These are phyloP conservation scores for Pyrenula aspistea DNA, from an alignment of 495 filamentous ascomycete genomes.

Conservation along the genomic window DNA sequence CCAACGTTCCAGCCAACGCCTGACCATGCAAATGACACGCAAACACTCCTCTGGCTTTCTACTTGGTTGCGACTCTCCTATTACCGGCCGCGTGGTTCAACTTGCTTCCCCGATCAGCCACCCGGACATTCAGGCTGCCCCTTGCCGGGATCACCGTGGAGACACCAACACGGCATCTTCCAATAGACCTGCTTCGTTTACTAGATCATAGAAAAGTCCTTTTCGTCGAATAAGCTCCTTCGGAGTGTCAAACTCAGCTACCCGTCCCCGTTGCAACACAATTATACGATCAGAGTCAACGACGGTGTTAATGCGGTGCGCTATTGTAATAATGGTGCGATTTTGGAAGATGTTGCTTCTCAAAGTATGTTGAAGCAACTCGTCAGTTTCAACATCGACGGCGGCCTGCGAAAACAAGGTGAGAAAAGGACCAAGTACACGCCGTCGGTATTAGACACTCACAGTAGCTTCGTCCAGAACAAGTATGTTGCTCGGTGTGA, in stretches of 20 bases:
- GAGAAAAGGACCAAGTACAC: constrained; percentile 3
- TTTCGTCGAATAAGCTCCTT: constrained; percentile 36
- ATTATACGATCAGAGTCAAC: constrained; percentile 85
- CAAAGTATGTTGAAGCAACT: constrained; percentile 53
- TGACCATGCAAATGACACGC: neutral
- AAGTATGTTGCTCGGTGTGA: constrained; percentile 93
- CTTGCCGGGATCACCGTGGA: neutral
- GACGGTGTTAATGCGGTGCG: constrained; percentile 95
- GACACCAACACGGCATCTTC: constrained; percentile 20
- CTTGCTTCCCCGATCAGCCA: neutral
- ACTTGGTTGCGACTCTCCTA: neutral
- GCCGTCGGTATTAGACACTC: constrained; percentile 7
- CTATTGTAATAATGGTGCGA: constrained; percentile 94
- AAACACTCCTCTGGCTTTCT: neutral
- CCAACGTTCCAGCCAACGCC: neutral
- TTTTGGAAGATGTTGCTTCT: constrained; percentile 60
- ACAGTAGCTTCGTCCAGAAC: constrained; percentile 93
- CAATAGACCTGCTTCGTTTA: constrained; percentile 43
- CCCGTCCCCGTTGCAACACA: constrained; percentile 62
- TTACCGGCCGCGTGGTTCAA: neutral
- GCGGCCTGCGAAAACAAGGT: constrained; percentile 45
- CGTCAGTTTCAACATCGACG: constrained; percentile 90
- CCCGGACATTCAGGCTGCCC: neutral
- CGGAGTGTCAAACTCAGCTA: constrained; percentile 49
- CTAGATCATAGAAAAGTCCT: constrained; percentile 44